phyloP scores from a whole-genome alignment of 1,139 yeast genomes.

The Yamadazyma buinensis region DNA sequence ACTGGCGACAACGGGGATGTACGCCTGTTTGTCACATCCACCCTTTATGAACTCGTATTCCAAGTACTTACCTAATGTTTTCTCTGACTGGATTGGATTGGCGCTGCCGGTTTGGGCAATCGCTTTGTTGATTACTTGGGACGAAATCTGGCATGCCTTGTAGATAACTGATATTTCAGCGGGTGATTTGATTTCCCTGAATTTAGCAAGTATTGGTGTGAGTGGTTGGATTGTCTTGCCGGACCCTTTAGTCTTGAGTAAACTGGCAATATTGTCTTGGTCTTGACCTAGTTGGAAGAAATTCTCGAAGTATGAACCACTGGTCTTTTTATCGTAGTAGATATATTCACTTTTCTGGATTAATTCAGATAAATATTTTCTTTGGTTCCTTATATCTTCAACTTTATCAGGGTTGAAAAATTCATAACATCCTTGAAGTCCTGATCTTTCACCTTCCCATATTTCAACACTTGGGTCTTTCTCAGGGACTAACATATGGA shows the following conservation, averaged over 20 bases:
- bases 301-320: slow-evolving; percentile 6
- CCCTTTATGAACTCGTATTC: slow-evolving; percentile 80
- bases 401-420: slow-evolving; percentile 85
- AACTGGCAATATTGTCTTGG: slow-evolving; percentile 8
- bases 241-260: slow-evolving; percentile 13
- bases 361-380: slow-evolving; percentile 42
- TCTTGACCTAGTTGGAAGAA: slow-evolving; percentile 11
- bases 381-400: slow-evolving; percentile 43
- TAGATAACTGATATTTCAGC: slow-evolving; percentile 78
- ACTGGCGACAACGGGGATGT: slow-evolving; percentile 94
- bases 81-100: slow-evolving; percentile 59
- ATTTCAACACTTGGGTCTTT: slow-evolving; percentile 71
- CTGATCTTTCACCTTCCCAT: slow-evolving; percentile 95
- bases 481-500: slow-evolving; percentile 87
- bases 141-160: slow-evolving; percentile 76
- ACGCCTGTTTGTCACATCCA: slow-evolving; percentile 89
- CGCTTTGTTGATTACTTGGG: slow-evolving; percentile 80
- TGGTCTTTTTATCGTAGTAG: slow-evolving; percentile 41
- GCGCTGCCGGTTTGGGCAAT: slow-evolving; percentile 52
- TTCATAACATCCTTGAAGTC: slow-evolving; percentile 75
- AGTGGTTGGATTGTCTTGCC: slow-evolving; percentile 42
- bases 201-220: slow-evolving; percentile 46
- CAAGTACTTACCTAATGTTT: slow-evolving; percentile 73
- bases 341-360: slow-evolving; percentile 45
- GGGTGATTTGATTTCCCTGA: slow-evolving; percentile 69